These are phyloP conservation scores for Eimeria brunetti DNA, from an alignment of 169 alveolate species.

Conservation along the genomic window DNA sequence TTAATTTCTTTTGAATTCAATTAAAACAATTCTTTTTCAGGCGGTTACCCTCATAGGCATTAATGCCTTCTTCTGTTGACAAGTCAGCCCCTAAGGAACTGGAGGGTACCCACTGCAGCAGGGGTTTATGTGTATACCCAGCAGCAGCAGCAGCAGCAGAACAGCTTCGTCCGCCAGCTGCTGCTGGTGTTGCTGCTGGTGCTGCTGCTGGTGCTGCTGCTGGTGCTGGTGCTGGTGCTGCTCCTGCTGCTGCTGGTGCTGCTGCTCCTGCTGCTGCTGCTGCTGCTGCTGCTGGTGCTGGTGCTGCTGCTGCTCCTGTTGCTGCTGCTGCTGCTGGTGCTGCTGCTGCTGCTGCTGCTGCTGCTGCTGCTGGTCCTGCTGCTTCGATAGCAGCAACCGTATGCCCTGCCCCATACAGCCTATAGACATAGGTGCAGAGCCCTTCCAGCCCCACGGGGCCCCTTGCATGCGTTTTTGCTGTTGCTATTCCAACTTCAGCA, in stretches of 20 bases:
- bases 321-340: no score
- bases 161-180: background rate
- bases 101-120: background rate
- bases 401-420: constrained; percentile 85
- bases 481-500: constrained; percentile 89
- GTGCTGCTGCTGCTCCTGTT: no score
- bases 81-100: background rate
- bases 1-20: no score
- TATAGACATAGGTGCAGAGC: constrained; percentile 84
- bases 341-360: no score
- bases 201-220: no score
- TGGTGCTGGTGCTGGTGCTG: no score
- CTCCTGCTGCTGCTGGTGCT: no score
- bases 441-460: constrained; percentile 90
- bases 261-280: no score
- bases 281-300: no score
- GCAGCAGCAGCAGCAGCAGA: no score
- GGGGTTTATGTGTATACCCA: constrained; percentile 13
- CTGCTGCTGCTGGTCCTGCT: background rate
- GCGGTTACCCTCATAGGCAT: constrained; percentile 33
- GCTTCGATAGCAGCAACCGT: constrained; percentile 79
- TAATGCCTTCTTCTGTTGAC: constrained; percentile 15
- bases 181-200: no score
- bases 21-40: no score
- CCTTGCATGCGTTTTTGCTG: constrained; percentile 87